Conservation (phyloP, 306 rosid species). For the Cicer bijugum region DNA sequence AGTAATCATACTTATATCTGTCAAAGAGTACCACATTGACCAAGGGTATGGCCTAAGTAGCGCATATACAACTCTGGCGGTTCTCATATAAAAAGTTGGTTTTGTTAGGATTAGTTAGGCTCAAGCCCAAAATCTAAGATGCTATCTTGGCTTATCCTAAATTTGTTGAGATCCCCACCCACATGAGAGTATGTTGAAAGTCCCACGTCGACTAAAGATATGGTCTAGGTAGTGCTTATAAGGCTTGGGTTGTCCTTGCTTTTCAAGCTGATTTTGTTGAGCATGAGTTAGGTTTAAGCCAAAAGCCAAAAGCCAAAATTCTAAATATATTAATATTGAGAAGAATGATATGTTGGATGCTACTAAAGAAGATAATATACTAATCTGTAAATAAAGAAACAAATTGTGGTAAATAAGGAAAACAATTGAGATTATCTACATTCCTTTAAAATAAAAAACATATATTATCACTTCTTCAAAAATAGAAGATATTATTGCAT, state of each 20-base stretch:
- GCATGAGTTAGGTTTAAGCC: neutral
- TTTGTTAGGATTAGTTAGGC: too few relatives aligned
- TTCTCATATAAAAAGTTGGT: too few relatives aligned
- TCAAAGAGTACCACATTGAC: too few relatives aligned
- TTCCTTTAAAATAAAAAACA: neutral
- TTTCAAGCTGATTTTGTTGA: neutral
- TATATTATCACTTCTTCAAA: neutral
- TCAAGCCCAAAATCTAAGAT: too few relatives aligned
- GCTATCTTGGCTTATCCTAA: too few relatives aligned
- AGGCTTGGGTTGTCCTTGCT: neutral
- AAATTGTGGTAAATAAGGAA: neutral
- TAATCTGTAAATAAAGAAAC: neutral
- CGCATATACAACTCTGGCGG: too few relatives aligned
- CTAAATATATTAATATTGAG: neutral
- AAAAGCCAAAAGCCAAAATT: constrained; percentile 3
- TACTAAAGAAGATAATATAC: constrained; percentile 13
- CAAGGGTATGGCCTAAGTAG: too few relatives aligned
- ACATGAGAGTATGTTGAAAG: neutral
- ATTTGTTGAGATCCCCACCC: too few relatives aligned
- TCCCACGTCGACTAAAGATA: neutral
- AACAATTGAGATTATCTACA: neutral
- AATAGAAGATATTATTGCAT: neutral
- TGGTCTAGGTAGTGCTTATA: neutral
- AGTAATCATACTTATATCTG: too few relatives aligned
- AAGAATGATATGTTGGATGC: neutral